A percentile compares a stretch with the other conserved stretches of the same genome.
These are phyloP conservation scores for Starmerella khaoyaiensis DNA, from an alignment of 805 yeast species.

Conservation along the genomic window DNA sequence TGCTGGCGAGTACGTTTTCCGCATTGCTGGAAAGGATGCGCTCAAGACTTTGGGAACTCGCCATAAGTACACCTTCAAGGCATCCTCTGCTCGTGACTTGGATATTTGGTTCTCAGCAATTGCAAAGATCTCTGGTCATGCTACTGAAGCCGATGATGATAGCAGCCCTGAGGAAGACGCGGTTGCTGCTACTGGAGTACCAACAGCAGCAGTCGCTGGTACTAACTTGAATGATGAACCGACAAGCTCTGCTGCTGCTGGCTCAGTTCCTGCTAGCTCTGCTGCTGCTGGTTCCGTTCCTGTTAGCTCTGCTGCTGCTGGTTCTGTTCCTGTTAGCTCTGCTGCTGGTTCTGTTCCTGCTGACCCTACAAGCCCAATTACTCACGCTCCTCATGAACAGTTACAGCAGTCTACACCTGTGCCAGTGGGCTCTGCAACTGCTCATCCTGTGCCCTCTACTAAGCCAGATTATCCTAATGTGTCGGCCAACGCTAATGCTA, in stretches of 20 bases:
- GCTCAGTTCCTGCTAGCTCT: constrained; percentile 2
- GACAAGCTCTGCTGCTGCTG: constrained; percentile 2
- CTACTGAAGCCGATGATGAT: constrained; percentile 8
- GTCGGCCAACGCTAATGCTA: no score
- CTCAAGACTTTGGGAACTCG: constrained; percentile 25
- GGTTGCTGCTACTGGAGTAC: constrained; percentile 13
- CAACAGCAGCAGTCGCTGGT: constrained; percentile 9
- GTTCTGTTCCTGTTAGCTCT: neutral
- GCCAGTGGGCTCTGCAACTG: no score
- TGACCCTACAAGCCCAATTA: no score
- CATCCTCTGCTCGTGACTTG: constrained; percentile 36
- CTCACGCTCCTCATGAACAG: no score
- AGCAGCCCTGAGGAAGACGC: constrained; percentile 10
- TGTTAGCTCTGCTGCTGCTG: no score
- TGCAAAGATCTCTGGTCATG: constrained; percentile 16
- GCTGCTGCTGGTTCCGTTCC: neutral
- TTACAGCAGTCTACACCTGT: neutral
- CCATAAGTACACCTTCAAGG: constrained; percentile 33
- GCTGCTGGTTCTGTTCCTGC: neutral
- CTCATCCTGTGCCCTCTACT: no score
- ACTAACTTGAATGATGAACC: no score
- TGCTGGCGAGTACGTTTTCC: constrained; percentile 32
- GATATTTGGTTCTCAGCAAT: constrained; percentile 36
- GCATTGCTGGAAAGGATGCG: constrained; percentile 35
- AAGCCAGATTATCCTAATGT: no score